phyloP scores from a whole-genome alignment of 306 rosid species.

The Prinsepia uniflora region DNA sequence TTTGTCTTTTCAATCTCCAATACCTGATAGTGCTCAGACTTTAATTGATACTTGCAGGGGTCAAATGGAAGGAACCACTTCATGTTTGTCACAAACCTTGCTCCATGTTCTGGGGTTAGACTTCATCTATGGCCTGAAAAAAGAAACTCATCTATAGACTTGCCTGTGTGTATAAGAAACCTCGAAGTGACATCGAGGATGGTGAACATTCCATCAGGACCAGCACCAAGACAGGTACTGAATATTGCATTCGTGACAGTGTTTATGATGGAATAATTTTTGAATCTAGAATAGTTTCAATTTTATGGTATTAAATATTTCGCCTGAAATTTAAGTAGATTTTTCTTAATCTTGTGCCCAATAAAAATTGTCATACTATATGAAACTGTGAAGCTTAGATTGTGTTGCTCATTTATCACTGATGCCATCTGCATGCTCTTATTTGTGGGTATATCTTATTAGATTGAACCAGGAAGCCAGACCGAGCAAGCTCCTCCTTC shows the following conservation, averaged over 20 bases:
- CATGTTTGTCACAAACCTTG: constrained; percentile 87
- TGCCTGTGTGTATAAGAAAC: constrained; percentile 58
- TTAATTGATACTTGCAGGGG: constrained; percentile 54
- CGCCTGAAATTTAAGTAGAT: constrained; percentile 8
- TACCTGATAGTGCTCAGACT: constrained; percentile 22
- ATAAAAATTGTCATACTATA: constrained; percentile 7
- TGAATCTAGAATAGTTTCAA: not conserved
- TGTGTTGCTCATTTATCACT: constrained; percentile 21
- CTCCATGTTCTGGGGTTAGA: constrained; percentile 94
- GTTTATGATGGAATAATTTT: not conserved
- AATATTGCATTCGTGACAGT: constrained; percentile 3
- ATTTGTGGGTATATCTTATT: constrained; percentile 29
- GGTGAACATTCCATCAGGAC: constrained; percentile 96
- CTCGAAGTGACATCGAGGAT: constrained; percentile 84
- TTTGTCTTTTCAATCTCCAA: constrained; percentile 20
- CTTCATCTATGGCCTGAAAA: constrained; percentile 96
- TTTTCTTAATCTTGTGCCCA: constrained; percentile 21
- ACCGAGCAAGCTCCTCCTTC: constrained; percentile 98
- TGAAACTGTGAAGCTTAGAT: constrained; percentile 6
- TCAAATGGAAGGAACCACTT: constrained; percentile 84
- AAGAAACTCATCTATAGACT: constrained; percentile 51
- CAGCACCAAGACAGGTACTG: constrained; percentile 90
- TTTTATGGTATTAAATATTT: constrained; percentile 12
- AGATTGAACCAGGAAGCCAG: constrained; percentile 99
- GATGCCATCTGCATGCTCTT: constrained; percentile 23